Evolutionary conservation across 23 red algal species (phyloP), one percentile per base, ranked within the genome.

Genomic region (Chondrus crispus): DNA sequence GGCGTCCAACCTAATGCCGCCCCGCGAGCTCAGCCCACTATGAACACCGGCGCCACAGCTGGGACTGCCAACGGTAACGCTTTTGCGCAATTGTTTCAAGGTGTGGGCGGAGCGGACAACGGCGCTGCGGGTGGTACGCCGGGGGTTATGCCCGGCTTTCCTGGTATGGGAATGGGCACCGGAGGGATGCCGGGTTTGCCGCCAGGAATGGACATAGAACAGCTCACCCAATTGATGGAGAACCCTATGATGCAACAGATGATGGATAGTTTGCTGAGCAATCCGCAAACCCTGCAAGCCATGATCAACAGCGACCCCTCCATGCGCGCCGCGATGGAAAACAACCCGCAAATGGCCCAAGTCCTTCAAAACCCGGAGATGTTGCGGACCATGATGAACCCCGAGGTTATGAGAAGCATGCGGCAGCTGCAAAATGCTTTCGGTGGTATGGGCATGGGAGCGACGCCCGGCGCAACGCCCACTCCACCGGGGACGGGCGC

Each of bases 261-360:
- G 52, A 93, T 99, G 83, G 68, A 94, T 40, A 82, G 83, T 22
- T 30, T 93, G 4, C 48, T 96, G 29, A 84, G 57, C 11, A 75
- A 95, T 50, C 88, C 93, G 28, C 78, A 96, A 36, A 94, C 96
- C 71, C 47, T 96, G 39, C 81, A 93, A 44, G 60, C 88, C 5
- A 94, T 95, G 68, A 72, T 98, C 38, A 80, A 64, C 1, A 72
- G 55, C 30, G 92, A 99, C 51, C 95, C 97, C 19, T 85, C 80
- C 46, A 32, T 99, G 14, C 81, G 84, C 74, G 72, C 88, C n/a
- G 81, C 92, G 55, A 51, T 84, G 3, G 85, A 89, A 40, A 64
- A 35, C 38, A 96, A 99, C 64, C 97, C 97, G 35, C 85, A 99
- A 72, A 77, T 99, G 85, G 85, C 75, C 37, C 72, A 85, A 41